These are phyloP conservation scores for Calocera cornea DNA, from an alignment of 768 basidiomycete genomes.

Conservation along the genomic window DNA sequence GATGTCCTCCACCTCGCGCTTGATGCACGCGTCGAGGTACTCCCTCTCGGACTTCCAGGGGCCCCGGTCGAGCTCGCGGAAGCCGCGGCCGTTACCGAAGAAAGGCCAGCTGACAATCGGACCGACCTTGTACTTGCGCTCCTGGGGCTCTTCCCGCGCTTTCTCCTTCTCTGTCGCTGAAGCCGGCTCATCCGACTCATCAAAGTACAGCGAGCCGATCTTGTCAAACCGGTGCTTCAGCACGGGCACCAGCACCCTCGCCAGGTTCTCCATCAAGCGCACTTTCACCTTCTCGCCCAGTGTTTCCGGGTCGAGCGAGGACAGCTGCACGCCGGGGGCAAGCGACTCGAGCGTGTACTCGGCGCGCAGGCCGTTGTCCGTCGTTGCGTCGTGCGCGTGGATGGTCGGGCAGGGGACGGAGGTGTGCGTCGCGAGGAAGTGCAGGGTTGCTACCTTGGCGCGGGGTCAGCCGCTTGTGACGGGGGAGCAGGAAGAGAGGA, in stretches of 20 bases:
- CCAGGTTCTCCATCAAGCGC: slow-evolving; percentile 53
- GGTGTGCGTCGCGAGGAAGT: slow-evolving; percentile 60
- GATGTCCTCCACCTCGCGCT: slow-evolving; percentile 63
- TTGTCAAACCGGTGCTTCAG: slow-evolving; percentile 63
- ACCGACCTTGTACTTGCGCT: slow-evolving; percentile 43
- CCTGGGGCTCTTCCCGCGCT: background rate
- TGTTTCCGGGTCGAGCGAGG: slow-evolving; percentile 50
- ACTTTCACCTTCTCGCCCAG: slow-evolving; percentile 52
- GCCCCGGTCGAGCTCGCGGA: slow-evolving; percentile 59
- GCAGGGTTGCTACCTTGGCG: slow-evolving; percentile 53
- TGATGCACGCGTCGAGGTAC: slow-evolving; percentile 52
- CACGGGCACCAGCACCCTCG: slow-evolving; percentile 51
- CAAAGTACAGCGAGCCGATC: slow-evolving; percentile 48
- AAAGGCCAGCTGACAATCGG: slow-evolving; percentile 85
- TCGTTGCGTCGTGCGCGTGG: slow-evolving; percentile 68
- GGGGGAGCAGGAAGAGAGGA: too few species aligned
- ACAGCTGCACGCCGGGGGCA: slow-evolving; percentile 62
- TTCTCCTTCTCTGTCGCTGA: background rate
- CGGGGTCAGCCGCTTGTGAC: too few species aligned
- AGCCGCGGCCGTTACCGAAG: slow-evolving; percentile 72
- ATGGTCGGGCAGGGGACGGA: slow-evolving; percentile 60
- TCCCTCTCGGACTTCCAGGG: slow-evolving; percentile 50
- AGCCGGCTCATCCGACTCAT: background rate
- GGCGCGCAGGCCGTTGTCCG: slow-evolving; percentile 69
- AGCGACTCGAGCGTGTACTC: slow-evolving; percentile 56